Evolutionary conservation across 1,284 basidiomycete genomes (phyloP), one percentile per base, ranked within the genome.

Genomic region (Ganoderma leucocontextum): DNA sequence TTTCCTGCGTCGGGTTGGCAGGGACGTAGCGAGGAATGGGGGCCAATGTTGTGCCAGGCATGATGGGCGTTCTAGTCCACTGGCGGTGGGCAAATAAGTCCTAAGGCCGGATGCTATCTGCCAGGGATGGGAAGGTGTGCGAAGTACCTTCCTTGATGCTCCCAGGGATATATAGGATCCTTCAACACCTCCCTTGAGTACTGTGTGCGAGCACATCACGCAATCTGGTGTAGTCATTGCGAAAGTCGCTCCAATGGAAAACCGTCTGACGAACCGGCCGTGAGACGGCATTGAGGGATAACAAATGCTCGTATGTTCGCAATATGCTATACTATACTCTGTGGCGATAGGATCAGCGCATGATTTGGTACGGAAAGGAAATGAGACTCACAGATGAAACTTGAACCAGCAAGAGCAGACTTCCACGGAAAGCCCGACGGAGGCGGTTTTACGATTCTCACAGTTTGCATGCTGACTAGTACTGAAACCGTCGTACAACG

Each of bases 1-100:
- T 65, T 57, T 76, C 79, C 42, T 75, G 69, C 2, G 82, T 82
- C 49, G 47, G 63, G 2, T 78, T 75, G 10, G 81, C 79, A 15
- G 79, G 79, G 8, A 78, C 68, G 64, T 82, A 83, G 71, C 78
- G 81, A 36, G 80, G 52, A 5, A 53, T 17, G 4, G 52, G 15
- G 0, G 52, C 15, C 52, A 53, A 17, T 17, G 52, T 53, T 4
- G 52, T 25, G 52, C 13, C 4, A 17, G 52, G 52, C 52, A 53
- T 53, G 15, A 53, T 33, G 1, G 7, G 0, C 15, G 29, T 29
- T 33, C 15, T 6, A 33, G 15, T 53, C 15, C 9, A 3, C 10
- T 52, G 25, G 29, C n/a, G n/a, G 44, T 47, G 44, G 8, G 44
- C 1, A 19, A 47, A n/a, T 0, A 7, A 47, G n/a, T 7, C n/a